Conservation (phyloP, 192 early-diverging fungal species). For the Rhizoclosmatium sp. region DNA sequence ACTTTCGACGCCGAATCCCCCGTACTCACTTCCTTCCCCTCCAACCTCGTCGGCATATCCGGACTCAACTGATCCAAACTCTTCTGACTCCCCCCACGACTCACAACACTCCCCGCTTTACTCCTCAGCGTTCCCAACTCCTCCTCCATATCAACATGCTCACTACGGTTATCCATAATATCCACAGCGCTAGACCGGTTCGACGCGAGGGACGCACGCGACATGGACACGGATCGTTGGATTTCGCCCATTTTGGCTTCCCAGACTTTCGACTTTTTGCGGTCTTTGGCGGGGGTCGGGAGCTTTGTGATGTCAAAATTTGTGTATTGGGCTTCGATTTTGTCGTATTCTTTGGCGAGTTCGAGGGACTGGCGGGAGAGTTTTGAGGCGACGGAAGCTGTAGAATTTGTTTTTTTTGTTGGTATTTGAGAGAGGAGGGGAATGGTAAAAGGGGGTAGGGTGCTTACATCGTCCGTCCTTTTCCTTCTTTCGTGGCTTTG, state of each 20-base stretch:
- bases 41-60: not conserved
- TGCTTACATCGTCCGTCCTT: not conserved
- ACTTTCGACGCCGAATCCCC: not conserved
- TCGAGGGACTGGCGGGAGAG: constrained; percentile 1
- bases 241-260: constrained; percentile 24
- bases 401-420: not conserved
- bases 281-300: not conserved
- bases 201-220: not conserved
- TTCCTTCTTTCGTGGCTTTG: constrained; percentile 70
- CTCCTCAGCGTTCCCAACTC: not conserved
- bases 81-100: not conserved
- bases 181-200: not conserved
- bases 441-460: not conserved
- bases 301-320: constrained; percentile 6
- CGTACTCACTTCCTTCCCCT: too few species aligned
- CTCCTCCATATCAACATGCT: constrained; percentile 17
- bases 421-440: not conserved
- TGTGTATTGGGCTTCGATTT: constrained; percentile 23
- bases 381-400: not conserved
- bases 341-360: constrained; percentile 21
- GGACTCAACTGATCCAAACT: not conserved
- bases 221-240: constrained; percentile 10
- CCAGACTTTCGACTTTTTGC: constrained; percentile 26
- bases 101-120: not conserved
- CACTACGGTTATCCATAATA: constrained; percentile 25